These are phyloP conservation scores for Fraxinus velutina DNA, from an alignment of 305 asterid genomes.

Conservation along the genomic window DNA sequence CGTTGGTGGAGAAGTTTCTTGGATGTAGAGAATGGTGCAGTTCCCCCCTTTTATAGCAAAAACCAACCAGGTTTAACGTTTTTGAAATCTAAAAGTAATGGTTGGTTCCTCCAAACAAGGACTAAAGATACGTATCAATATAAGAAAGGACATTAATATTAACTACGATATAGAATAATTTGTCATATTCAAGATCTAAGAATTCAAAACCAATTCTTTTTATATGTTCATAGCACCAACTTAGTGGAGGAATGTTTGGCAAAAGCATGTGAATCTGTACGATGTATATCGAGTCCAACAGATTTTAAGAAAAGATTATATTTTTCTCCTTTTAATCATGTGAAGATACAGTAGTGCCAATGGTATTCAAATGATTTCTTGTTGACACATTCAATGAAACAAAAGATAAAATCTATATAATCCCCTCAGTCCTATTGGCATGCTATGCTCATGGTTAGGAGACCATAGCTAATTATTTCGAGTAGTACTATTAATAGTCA, in stretches of 20 bases:
- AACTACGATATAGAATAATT: not conserved
- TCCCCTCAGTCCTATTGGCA: not conserved
- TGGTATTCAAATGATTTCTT: not conserved
- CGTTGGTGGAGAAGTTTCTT: not conserved
- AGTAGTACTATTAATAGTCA: no score
- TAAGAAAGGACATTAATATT: not conserved
- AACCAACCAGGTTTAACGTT: not conserved
- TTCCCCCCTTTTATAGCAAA: not conserved
- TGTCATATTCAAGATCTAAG: not conserved
- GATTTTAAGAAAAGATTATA: not conserved
- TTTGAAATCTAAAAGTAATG: not conserved
- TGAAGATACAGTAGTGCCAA: not conserved
- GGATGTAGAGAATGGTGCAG: not conserved
- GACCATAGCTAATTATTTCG: not conserved
- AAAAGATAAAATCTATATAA: not conserved
- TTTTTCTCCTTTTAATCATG: not conserved
- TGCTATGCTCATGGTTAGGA: not conserved
- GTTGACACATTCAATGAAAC: not conserved
- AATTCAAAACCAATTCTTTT: not conserved
- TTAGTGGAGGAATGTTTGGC: not conserved
- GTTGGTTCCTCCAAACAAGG: not conserved
- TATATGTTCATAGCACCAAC: not conserved
- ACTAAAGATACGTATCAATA: not conserved
- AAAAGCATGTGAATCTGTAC: not conserved
- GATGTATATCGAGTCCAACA: not conserved